Percentiles rank a stretch among this genome's conserved stretches.
Evolutionary conservation across 164 flowering plant genomes (phyloP).

Genomic region (Sextonia rubra): DNA sequence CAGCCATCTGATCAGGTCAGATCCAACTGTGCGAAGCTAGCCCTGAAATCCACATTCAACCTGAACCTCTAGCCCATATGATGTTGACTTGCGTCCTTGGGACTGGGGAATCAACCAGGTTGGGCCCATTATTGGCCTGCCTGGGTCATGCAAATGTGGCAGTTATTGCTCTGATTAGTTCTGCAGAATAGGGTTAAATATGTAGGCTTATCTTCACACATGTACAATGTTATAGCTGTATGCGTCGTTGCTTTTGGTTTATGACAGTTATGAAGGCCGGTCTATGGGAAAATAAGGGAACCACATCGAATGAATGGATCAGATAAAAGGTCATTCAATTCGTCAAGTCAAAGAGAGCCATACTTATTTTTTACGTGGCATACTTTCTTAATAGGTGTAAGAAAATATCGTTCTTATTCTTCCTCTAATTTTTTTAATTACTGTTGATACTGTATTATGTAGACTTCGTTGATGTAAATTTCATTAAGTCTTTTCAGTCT

Average conservation of each 20-base stretch:
- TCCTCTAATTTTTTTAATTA: background rate
- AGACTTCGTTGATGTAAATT: background rate
- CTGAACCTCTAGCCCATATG: too few species aligned
- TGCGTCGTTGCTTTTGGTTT: background rate
- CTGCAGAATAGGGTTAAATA: too few species aligned
- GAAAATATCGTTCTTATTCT: background rate
- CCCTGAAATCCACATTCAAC: too few species aligned
- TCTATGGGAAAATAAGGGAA: background rate
- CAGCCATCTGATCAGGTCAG: too few species aligned
- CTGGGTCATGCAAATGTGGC: too few species aligned
- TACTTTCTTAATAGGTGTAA: background rate
- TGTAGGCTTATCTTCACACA: too few species aligned
- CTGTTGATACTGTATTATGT: background rate
- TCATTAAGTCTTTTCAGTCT: background rate
- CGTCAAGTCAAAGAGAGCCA: background rate
- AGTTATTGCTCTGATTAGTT: too few species aligned
- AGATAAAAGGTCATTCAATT: background rate
- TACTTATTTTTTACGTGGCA: background rate
- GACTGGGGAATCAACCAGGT: too few species aligned
- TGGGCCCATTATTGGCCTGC: too few species aligned
- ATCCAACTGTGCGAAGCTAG: too few species aligned
- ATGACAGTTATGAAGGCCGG: background rate
- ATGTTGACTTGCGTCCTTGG: too few species aligned
- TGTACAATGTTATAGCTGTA: background rate
- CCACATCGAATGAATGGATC: background rate